These are phyloP conservation scores for Dryas integrifolia DNA, from an alignment of 331 rosid species.

Conservation along the genomic window DNA sequence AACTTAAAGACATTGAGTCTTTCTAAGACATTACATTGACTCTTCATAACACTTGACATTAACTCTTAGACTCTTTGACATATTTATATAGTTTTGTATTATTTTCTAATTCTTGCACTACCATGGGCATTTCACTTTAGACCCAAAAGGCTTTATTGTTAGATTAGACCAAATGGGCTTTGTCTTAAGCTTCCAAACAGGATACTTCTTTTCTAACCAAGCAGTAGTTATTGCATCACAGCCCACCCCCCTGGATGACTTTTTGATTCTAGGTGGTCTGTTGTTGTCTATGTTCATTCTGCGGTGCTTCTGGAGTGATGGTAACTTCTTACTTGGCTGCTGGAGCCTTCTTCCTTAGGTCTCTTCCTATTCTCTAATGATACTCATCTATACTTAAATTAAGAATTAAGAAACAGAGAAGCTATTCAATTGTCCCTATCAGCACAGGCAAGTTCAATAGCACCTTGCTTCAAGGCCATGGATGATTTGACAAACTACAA, in stretches of 20 bases:
- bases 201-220: too few relatives aligned
- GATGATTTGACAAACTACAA: not conserved
- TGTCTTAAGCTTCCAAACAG: too few relatives aligned
- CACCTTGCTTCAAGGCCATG: not conserved
- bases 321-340: not conserved
- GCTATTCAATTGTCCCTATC: not conserved
- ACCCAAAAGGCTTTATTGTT: too few relatives aligned
- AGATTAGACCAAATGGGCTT: too few relatives aligned
- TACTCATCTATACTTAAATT: not conserved
- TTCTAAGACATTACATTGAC: too few relatives aligned
- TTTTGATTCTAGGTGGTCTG: not conserved
- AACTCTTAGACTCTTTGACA: too few relatives aligned
- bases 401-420: not conserved
- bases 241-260: not conserved
- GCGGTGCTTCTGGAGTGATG: not conserved
- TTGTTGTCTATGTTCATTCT: not conserved
- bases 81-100: too few relatives aligned
- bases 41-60: too few relatives aligned
- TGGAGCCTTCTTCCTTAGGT: slow-evolving; percentile 8
- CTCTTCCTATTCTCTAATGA: slow-evolving; percentile 9
- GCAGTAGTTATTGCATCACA: too few relatives aligned
- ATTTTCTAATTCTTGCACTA: too few relatives aligned
- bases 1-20: too few relatives aligned
- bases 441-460: slow-evolving; percentile 12
- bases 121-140: too few relatives aligned